A percentile compares a stretch with the other conserved stretches of the same genome.
Conservation (phyloP, 2,329 filamentous ascomycete genomes). For the Colletotrichum sp. region DNA sequence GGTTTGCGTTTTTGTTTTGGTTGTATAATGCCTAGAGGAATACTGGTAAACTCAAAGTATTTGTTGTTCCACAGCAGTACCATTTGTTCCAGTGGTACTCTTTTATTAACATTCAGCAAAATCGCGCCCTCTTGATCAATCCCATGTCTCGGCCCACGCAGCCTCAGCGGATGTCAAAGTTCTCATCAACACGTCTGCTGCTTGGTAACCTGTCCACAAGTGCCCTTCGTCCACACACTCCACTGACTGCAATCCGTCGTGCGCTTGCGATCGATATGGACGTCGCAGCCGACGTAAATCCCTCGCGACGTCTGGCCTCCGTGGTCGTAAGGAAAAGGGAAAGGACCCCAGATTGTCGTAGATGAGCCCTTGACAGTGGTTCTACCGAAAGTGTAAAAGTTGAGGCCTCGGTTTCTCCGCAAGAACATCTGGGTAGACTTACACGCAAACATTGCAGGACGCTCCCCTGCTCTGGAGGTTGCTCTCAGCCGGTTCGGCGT, state of each 20-base stretch:
- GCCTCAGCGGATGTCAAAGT: fast-evolving
- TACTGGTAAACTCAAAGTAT: fast-evolving
- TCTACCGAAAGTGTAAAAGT: background rate
- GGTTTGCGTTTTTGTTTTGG: fast-evolving
- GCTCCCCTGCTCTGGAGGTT: background rate
- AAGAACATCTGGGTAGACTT: background rate
- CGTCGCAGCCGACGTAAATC: background rate
- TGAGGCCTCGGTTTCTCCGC: background rate
- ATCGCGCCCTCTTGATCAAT: fast-evolving
- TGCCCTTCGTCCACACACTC: background rate
- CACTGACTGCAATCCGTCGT: background rate
- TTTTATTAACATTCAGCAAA: fast-evolving
- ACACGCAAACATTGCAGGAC: background rate
- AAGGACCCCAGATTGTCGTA: background rate
- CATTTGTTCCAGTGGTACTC: fast-evolving
- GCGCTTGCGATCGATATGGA: background rate
- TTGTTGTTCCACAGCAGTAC: fast-evolving
- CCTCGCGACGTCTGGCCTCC: background rate
- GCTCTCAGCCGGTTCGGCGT: background rate
- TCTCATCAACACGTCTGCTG: background rate
- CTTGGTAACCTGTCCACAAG: background rate
- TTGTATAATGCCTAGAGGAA: fast-evolving
- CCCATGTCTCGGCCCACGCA: background rate
- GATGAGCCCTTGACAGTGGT: background rate
- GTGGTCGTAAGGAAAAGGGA: background rate